Conservation (phyloP, 2,329 filamentous ascomycete species). For the Tolypocladium pustulatum region DNA sequence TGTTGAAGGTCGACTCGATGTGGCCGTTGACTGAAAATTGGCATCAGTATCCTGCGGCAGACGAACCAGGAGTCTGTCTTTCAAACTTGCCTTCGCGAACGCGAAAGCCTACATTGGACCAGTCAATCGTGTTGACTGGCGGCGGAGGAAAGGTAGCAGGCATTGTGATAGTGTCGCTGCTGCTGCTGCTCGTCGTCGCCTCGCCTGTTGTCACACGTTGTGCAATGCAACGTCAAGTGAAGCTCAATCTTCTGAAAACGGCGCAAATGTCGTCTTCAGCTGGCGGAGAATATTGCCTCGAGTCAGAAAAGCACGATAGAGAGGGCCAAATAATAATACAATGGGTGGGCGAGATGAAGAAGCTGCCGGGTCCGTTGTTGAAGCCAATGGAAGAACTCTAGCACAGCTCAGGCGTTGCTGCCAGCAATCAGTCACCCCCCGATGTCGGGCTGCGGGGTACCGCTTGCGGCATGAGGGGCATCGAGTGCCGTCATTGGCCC, state of each 20-base stretch:
- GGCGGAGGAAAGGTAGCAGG: constrained; percentile 58
- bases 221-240: not conserved
- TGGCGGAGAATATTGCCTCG: not conserved
- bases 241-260: not conserved
- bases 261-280: not conserved
- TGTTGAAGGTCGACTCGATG: constrained; percentile 76
- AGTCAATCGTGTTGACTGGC: constrained; percentile 77
- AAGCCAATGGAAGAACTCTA: not conserved
- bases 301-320: not conserved
- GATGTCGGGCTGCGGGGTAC: constrained; percentile 3
- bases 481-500: not conserved
- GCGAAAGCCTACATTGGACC: constrained; percentile 86
- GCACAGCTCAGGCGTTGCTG: not conserved
- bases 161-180: constrained; percentile 25
- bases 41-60: not conserved
- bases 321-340: not conserved
- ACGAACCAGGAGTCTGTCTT: not conserved
- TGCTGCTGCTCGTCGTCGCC: not conserved
- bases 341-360: not conserved
- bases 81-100: constrained; percentile 73
- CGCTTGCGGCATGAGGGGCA: not conserved
- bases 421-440: not conserved
- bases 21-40: constrained; percentile 69
- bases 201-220: not conserved
- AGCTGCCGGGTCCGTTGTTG: not conserved